Conservation (phyloP, 2,329 filamentous ascomycete genomes). For the Xylariaceae sp. region DNA sequence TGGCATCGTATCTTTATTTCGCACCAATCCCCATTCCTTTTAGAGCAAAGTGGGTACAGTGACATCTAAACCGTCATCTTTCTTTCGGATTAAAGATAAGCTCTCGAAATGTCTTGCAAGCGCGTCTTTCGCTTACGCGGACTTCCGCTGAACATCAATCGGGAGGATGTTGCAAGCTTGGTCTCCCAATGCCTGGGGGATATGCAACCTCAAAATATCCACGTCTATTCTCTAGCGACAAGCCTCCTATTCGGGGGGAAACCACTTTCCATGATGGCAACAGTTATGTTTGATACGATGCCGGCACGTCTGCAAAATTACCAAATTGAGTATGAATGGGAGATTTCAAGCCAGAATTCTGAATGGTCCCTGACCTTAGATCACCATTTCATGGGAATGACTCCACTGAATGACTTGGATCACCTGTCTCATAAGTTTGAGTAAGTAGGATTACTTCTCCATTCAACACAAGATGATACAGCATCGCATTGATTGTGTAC, state of each 20-base stretch:
- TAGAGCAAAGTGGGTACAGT: too few relatives aligned
- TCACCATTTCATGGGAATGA: slow-evolving; percentile 22
- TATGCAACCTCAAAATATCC: slow-evolving; percentile 9
- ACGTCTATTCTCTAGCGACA: slow-evolving; percentile 17
- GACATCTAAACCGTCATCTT: background rate
- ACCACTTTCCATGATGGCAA: slow-evolving; percentile 16
- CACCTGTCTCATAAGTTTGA: slow-evolving; percentile 14
- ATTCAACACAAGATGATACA: background rate
- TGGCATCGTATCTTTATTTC: background rate
- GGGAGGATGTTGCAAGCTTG: slow-evolving; percentile 5
- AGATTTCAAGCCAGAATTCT: background rate
- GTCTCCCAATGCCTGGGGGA: slow-evolving; percentile 12
- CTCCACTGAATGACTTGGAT: slow-evolving; percentile 19
- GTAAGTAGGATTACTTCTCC: slow-evolving; percentile 11
- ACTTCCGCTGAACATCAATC: slow-evolving; percentile 3
- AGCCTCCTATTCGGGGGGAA: slow-evolving; percentile 5
- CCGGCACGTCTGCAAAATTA: slow-evolving; percentile 7
- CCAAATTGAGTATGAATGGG: slow-evolving; percentile 3
- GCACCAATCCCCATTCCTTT: too few relatives aligned
- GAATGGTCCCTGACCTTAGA: slow-evolving; percentile 17
- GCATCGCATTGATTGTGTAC: background rate
- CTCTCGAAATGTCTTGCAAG: background rate
- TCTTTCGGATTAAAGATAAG: background rate
- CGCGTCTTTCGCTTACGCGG: slow-evolving; percentile 10
- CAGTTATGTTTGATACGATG: slow-evolving; percentile 15